Percentiles rank a stretch among this genome's conserved stretches.
phyloP scores from a whole-genome alignment of 306 rosid genomes.

The Malus asiatica region DNA sequence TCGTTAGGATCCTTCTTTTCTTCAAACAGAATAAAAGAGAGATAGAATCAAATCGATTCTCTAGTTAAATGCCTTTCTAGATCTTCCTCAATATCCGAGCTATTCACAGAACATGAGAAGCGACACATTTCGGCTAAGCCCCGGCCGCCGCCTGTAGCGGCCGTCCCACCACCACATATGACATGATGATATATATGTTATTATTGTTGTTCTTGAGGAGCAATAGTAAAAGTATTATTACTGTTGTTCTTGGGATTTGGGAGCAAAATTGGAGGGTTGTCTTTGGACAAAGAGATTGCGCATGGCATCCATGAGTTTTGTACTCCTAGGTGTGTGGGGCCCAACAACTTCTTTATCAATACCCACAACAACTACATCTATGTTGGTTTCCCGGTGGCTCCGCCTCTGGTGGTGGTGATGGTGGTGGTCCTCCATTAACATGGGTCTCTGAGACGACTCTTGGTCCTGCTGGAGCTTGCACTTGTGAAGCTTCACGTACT shows the following conservation, averaged over 20 bases:
- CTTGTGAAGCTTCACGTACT: conserved; percentile 16
- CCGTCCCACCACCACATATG: neutral
- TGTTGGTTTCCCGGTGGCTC: neutral
- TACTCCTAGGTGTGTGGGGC: neutral
- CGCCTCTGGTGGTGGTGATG: neutral
- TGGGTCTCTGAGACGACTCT: neutral
- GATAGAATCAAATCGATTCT: neutral
- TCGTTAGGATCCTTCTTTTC: neutral
- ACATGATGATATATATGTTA: neutral
- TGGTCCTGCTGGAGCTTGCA: conserved; percentile 14
- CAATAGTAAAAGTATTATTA: neutral
- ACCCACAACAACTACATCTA: neutral
- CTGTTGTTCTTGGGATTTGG: neutral
- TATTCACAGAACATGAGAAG: neutral
- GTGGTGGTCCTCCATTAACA: neutral
- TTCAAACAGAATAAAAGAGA: neutral
- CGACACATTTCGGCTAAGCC: neutral
- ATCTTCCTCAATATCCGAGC: neutral
- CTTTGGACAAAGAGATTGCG: neutral
- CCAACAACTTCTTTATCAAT: neutral
- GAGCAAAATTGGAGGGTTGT: neutral
- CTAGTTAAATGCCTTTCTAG: neutral
- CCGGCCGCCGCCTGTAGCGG: neutral
- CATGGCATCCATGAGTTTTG: conserved; percentile 1
- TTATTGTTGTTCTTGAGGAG: neutral